phyloP scores from a whole-genome alignment of 805 yeast genomes.

The Spathaspora sp. region DNA sequence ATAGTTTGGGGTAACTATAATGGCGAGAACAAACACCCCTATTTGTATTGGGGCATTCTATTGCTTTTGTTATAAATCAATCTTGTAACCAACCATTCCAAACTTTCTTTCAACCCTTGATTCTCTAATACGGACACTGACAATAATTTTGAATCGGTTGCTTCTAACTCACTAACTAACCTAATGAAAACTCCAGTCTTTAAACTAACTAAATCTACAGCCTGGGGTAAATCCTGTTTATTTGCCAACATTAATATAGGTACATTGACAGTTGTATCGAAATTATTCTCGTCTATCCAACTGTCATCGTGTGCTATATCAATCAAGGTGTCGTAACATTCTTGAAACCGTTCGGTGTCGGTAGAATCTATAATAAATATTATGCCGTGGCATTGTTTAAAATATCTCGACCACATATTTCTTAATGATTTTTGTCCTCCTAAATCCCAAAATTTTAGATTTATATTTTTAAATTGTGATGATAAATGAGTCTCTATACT shows the following conservation, averaged over 20 bases:
- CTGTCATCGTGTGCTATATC: slow-evolving; percentile 40
- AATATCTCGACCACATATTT: slow-evolving; percentile 84
- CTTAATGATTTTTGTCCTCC: slow-evolving; percentile 93
- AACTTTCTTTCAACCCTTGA: slow-evolving; percentile 80
- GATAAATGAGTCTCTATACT: slow-evolving; percentile 30
- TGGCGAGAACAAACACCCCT: slow-evolving; percentile 2
- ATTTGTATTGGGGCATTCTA: slow-evolving; percentile 54
- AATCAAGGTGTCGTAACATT: slow-evolving; percentile 66
- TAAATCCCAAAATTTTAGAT: slow-evolving; percentile 88
- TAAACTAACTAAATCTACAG: slow-evolving; percentile 49
- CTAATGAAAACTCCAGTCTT: slow-evolving; percentile 79
- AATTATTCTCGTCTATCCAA: slow-evolving; percentile 31
- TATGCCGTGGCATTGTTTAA: slow-evolving; percentile 82
- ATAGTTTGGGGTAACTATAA: no score
- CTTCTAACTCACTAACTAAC: slow-evolving; percentile 79
- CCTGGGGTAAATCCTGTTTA: slow-evolving; percentile 72
- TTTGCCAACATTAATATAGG: slow-evolving; percentile 95
- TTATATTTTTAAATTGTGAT: slow-evolving; percentile 37
- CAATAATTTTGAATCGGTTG: slow-evolving; percentile 84
- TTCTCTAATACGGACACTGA: slow-evolving; percentile 85
- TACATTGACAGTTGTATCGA: slow-evolving; percentile 46
- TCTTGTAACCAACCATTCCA: slow-evolving; percentile 82
- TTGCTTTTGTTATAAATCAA: slow-evolving; percentile 62
- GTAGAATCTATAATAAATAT: slow-evolving; percentile 91
- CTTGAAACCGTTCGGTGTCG: slow-evolving; percentile 77